These are phyloP conservation scores for Daldinia sp. DNA, from an alignment of 2,329 filamentous ascomycete genomes.

Conservation along the genomic window DNA sequence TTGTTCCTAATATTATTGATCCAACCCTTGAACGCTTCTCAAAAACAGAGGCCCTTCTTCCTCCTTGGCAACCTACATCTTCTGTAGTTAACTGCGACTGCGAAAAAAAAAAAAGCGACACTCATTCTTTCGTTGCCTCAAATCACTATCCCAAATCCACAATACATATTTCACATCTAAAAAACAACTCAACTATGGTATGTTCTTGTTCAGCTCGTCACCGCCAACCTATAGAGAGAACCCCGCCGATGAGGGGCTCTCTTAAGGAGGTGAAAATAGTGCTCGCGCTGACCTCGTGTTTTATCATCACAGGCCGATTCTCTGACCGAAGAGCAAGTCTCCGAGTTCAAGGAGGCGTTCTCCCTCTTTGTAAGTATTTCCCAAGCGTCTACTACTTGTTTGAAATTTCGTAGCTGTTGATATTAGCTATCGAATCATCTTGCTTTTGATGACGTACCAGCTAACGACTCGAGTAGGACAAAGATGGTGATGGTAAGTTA, in stretches of 20 bases:
- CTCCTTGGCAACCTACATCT: conserved; percentile 32
- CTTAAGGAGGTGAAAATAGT: conserved; percentile 25
- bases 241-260: conserved; percentile 40
- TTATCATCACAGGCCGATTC: conserved; percentile 79
- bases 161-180: conserved; percentile 1
- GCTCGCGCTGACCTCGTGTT: conserved; percentile 36
- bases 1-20: conserved; percentile 33
- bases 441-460: conserved; percentile 35
- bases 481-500: conserved; percentile 85
- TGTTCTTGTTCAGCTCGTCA: conserved; percentile 24
- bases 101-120: conserved; percentile 24
- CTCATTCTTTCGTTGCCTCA: conserved; percentile 21
- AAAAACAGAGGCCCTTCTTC: conserved; percentile 28
- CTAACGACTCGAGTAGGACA: conserved; percentile 67
- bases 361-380: conserved; percentile 90
- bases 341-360: conserved; percentile 99
- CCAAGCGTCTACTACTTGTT: conserved; percentile 7
- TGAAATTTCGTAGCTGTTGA: not conserved
- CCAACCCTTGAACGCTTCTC: conserved; percentile 29
- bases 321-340: conserved; percentile 99
- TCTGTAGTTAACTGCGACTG: conserved; percentile 15
- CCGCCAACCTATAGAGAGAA: conserved; percentile 28
- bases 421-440: not conserved
- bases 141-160: not conserved
- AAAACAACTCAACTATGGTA: conserved; percentile 33